Conservation (phyloP, 768 basidiomycete genomes). For the Neoboletus subvelutipes region DNA sequence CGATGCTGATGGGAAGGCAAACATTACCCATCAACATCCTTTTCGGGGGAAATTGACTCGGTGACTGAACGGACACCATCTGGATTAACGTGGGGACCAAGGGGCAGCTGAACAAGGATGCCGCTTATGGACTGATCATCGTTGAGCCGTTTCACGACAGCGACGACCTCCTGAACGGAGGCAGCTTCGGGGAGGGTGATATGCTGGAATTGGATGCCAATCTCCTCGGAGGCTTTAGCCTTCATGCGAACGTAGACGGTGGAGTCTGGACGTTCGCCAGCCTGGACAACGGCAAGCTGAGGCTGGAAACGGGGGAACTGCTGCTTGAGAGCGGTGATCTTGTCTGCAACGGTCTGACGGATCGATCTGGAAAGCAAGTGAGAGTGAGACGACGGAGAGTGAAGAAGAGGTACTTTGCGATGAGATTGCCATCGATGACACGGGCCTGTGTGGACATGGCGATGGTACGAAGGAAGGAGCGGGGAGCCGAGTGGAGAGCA, state of each 20-base stretch:
- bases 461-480: slow-evolving; percentile 25
- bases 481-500: background rate
- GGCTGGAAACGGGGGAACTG: slow-evolving; percentile 88
- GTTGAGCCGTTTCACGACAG: slow-evolving; percentile 79
- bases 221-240: slow-evolving; percentile 90
- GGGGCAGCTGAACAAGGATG: slow-evolving; percentile 93
- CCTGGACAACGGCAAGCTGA: slow-evolving; percentile 89
- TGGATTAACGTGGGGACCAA: slow-evolving; percentile 75
- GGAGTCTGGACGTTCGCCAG: slow-evolving; percentile 90
- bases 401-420: slow-evolving; percentile 68
- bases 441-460: slow-evolving; percentile 45
- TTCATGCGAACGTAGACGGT: slow-evolving; percentile 97
- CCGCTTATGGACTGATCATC: slow-evolving; percentile 79
- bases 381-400: slow-evolving; percentile 13
- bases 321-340: slow-evolving; percentile 62
- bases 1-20: slow-evolving; percentile 4
- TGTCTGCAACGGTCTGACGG: slow-evolving; percentile 70
- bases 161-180: slow-evolving; percentile 73
- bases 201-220: slow-evolving; percentile 86
- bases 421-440: slow-evolving; percentile 78
- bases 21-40: slow-evolving; percentile 93
- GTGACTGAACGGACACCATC: slow-evolving; percentile 89
- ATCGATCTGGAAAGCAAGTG: slow-evolving; percentile 57
- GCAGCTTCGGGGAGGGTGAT: slow-evolving; percentile 67
- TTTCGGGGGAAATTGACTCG: slow-evolving; percentile 90